Conservation (phyloP, 2,329 filamentous ascomycete species). For the Eutypella sp. region DNA sequence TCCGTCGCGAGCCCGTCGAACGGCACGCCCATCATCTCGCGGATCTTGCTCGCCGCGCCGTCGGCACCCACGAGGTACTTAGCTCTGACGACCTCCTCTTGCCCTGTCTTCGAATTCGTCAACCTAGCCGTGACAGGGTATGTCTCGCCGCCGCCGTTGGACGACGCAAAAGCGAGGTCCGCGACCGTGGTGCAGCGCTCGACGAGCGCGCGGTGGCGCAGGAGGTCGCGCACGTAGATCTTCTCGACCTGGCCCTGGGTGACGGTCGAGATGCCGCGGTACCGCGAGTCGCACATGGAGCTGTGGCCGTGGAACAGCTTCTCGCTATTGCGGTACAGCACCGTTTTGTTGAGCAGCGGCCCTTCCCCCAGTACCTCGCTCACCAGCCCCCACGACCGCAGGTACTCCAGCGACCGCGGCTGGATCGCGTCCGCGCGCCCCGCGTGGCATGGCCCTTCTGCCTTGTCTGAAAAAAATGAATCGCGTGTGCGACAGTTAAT, state of each 20-base stretch:
- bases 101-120: constrained; percentile 15
- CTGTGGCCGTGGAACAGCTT: constrained; percentile 21
- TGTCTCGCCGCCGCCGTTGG: neutral
- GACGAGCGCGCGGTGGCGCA: constrained; percentile 26
- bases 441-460: constrained; percentile 18
- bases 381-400: constrained; percentile 10
- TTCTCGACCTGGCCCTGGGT: constrained; percentile 32
- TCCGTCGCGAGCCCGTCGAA: constrained; percentile 29
- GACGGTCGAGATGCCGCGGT: constrained; percentile 30
- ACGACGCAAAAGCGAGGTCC: constrained; percentile 10
- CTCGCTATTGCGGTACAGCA: constrained; percentile 25
- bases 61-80: constrained; percentile 29
- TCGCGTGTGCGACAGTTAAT: no score
- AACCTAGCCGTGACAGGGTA: constrained; percentile 18
- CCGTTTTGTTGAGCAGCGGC: constrained; percentile 26
- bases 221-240: constrained; percentile 31
- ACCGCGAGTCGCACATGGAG: constrained; percentile 29
- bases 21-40: constrained; percentile 23
- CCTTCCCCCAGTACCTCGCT: constrained; percentile 28
- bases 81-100: constrained; percentile 19
- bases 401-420: constrained; percentile 12
- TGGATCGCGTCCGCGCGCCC: constrained; percentile 15
- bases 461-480: no score
- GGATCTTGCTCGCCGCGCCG: constrained; percentile 25
- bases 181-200: constrained; percentile 21